Evolutionary conservation across 2,329 filamentous ascomycete species (phyloP).

Genomic region (Fusarium papillatum): DNA sequence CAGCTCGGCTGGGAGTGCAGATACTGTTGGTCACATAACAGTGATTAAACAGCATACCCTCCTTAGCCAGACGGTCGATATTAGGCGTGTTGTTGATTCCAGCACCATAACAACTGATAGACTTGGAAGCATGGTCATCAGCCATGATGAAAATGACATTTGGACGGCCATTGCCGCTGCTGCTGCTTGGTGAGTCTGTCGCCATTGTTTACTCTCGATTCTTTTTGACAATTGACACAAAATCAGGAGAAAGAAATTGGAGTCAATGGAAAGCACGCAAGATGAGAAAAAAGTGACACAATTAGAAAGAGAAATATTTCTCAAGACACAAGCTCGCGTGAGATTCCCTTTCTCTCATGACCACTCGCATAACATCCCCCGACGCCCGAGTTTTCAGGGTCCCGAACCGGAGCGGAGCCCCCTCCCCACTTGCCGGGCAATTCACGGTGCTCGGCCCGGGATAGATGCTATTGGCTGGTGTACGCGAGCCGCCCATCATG

Average conservation of each 20-base stretch:
- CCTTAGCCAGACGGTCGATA: constrained; percentile 61
- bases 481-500: neutral
- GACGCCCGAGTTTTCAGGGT: constrained; percentile 30
- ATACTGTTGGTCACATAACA: constrained; percentile 68
- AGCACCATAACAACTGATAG: constrained; percentile 62
- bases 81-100: constrained; percentile 66
- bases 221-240: neutral
- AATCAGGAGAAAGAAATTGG: neutral
- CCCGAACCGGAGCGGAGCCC: constrained; percentile 15
- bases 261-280: neutral
- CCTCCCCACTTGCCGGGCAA: constrained; percentile 19
- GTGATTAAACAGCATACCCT: constrained; percentile 65
- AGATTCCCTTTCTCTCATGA: constrained; percentile 5
- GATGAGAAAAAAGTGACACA: neutral
- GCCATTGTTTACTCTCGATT: constrained; percentile 11
- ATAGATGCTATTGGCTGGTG: constrained; percentile 15
- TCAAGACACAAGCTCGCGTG: neutral
- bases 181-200: neutral
- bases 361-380: neutral
- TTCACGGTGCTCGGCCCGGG: constrained; percentile 25
- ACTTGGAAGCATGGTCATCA: constrained; percentile 66
- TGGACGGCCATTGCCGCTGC: constrained; percentile 20
- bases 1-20: constrained; percentile 64
- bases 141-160: constrained; percentile 65
- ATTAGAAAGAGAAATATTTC: neutral